Evolutionary conservation across 306 rosid species (phyloP).

Genomic region (Citrullus mucosospermus): DNA sequence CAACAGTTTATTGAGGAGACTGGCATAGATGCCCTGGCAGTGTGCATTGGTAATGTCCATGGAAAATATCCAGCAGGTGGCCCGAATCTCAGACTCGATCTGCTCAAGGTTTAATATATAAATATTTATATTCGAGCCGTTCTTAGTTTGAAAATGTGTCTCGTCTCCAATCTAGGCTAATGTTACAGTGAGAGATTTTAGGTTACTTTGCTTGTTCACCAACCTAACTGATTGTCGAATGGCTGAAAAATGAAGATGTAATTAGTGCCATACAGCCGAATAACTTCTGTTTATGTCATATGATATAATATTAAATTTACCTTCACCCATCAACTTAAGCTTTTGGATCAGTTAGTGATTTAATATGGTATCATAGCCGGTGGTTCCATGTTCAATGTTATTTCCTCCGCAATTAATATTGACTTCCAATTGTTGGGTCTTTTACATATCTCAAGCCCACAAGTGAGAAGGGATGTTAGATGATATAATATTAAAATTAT

Average conservation of each 20-base stretch:
- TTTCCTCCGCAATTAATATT: too few relatives aligned
- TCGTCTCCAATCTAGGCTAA: background rate
- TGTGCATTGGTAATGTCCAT: constrained; percentile 87
- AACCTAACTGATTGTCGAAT: background rate
- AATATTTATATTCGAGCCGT: background rate
- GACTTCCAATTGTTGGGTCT: too few relatives aligned
- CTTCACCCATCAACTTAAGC: too few relatives aligned
- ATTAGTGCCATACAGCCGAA: background rate
- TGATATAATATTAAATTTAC: too few relatives aligned
- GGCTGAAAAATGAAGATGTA: background rate
- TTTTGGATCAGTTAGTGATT: too few relatives aligned
- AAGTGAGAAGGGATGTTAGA: too few relatives aligned
- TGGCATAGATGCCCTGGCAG: constrained; percentile 96
- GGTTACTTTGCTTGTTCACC: background rate
- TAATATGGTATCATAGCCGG: too few relatives aligned
- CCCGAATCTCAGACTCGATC: constrained; percentile 75
- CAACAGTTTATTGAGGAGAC: constrained; percentile 75
- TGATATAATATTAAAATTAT: too few relatives aligned
- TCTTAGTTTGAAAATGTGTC: background rate
- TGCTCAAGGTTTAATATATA: constrained; percentile 58
- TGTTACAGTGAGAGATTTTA: background rate
- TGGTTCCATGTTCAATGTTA: too few relatives aligned
- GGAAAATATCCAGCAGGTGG: constrained; percentile 91
- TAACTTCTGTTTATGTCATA: background rate
- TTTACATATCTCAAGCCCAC: too few relatives aligned